Base-by-base conservation (phyloP, 441 rosid genomes). In the Pelargonium citronellum region DNA sequence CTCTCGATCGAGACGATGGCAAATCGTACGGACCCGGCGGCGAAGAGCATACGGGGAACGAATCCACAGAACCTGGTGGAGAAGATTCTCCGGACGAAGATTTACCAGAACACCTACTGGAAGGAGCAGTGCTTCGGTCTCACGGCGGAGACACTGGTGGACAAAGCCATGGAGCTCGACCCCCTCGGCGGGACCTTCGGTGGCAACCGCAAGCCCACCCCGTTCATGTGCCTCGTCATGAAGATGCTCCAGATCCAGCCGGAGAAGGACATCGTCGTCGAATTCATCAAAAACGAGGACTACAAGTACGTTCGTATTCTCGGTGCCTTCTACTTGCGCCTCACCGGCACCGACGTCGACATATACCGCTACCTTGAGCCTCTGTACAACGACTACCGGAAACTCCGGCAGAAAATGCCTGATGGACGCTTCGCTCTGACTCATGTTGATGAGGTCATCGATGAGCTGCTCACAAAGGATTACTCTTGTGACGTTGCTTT, bases 221-320 rank as follows among this genome's bases (percentile, higher is more conserved):
- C 98, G 0, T 95, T 95, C 76, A 85, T 92, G 75, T 92, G 98
- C 67, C 83, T 89, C 27, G 83, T 90, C 77, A 75, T 91, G 86
- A 95, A 95, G 82, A 92, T 92, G 98, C 89, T 90, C 16, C 99
- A 95, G 75, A 92, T 95, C 75, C 99, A 92, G 80, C 98, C 96
- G 30, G 96, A 95, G 79, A 95, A 95, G 60, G 97, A 92, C 34
- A 89, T 92, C 41, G 97, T 92, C 13, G 97, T 95, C 4, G 98
- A 95, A 74, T 92, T 95, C 80, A 95, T 95, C 0, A 89, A 89
- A 61, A 92, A 92, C 71, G 98, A 92, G 75, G 98, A 92, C 76
- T 92, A 88, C 90, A 95, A 92, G 98, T 91, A 93, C 74, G 96
- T 94, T 16, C 91, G 97, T 19, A 69, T 90, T 1, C 91, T 95